A percentile compares a stretch with the other conserved stretches of the same genome.
Evolutionary conservation across 2,329 filamentous ascomycete genomes (phyloP).

Genomic region (Colletotrichum sp.): DNA sequence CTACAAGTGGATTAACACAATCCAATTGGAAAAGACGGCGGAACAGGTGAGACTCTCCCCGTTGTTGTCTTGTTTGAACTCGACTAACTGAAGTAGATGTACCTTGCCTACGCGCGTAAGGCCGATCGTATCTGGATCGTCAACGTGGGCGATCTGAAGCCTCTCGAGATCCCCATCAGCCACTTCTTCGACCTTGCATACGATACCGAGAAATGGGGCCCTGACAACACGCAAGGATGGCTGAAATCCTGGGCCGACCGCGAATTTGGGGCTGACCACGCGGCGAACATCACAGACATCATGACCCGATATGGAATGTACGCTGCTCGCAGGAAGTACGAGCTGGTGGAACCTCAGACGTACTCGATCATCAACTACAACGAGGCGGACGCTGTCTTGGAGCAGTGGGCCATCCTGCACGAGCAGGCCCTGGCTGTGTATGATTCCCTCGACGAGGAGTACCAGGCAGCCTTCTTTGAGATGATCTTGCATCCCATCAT

Average conservation of each 20-base stretch:
- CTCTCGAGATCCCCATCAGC: constrained; percentile 67
- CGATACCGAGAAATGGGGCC: constrained; percentile 62
- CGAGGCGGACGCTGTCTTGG: constrained; percentile 58
- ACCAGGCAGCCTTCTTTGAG: constrained; percentile 65
- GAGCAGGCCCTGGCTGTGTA: constrained; percentile 61
- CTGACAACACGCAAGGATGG: constrained; percentile 61
- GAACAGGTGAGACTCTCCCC: constrained; percentile 41
- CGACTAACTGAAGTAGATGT: constrained; percentile 48
- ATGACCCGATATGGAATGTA: constrained; percentile 49
- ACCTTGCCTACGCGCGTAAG: constrained; percentile 61
- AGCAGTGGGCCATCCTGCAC: constrained; percentile 56
- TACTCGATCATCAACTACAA: constrained; percentile 64
- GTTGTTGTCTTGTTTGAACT: not conserved
- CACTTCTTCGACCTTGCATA: constrained; percentile 75
- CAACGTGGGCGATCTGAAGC: constrained; percentile 72
- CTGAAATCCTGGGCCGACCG: constrained; percentile 60
- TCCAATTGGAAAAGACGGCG: constrained; percentile 65
- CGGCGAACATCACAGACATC: constrained; percentile 53
- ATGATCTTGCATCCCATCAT: constrained; percentile 61
- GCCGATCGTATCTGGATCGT: constrained; percentile 70
- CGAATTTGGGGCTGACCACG: constrained; percentile 58
- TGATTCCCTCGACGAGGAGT: constrained; percentile 51
- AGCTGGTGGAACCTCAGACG: constrained; percentile 37
- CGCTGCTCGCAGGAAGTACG: constrained; percentile 39
- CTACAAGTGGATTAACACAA: constrained; percentile 69